phyloP scores from a whole-genome alignment of 805 yeast species.

The Kuraishia capsulata region DNA sequence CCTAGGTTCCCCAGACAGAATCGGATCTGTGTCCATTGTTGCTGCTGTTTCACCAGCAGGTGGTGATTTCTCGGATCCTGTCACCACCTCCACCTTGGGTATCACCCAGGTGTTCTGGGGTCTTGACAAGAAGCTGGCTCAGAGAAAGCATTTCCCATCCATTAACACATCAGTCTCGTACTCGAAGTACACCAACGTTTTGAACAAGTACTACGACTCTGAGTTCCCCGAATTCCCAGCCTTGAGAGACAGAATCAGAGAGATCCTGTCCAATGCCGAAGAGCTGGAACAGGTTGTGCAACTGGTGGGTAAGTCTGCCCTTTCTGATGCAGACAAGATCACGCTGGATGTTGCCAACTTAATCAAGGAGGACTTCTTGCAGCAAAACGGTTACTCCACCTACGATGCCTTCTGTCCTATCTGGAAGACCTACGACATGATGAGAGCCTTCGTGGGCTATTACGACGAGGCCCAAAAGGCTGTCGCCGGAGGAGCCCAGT shows the following conservation, averaged over 20 bases:
- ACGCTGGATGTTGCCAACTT: conserved; percentile 86
- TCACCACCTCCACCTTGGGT: conserved; percentile 96
- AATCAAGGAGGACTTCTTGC: conserved; percentile 96
- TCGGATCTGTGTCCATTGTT: conserved; percentile 97
- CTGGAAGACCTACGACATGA: conserved; percentile 98
- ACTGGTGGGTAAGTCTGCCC: conserved; percentile 96
- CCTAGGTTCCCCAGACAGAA: conserved; percentile 92
- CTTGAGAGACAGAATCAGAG: conserved; percentile 86
- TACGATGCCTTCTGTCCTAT: conserved; percentile 99
- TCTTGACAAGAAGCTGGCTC: conserved; percentile 96
- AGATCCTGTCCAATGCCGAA: conserved; percentile 93
- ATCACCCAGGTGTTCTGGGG: conserved; percentile 99
- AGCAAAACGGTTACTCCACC: conserved; percentile 97
- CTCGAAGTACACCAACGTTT: conserved; percentile 88
- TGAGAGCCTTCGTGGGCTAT: conserved; percentile 87
- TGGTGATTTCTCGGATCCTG: conserved; percentile 99
- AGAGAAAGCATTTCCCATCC: conserved; percentile 99
- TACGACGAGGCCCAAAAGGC: conserved; percentile 98
- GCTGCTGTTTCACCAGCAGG: conserved; percentile 99
- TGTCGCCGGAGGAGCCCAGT: conserved; percentile 82
- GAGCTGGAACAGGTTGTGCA: conserved; percentile 99
- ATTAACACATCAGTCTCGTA: conserved; percentile 93
- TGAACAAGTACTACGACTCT: conserved; percentile 75
- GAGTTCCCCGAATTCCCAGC: conserved; percentile 87
- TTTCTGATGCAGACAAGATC: conserved; percentile 94